Percentiles rank a stretch among this genome's conserved stretches.
phyloP scores from a whole-genome alignment of 2,329 filamentous ascomycete species.

The Gyromitra esculenta region DNA sequence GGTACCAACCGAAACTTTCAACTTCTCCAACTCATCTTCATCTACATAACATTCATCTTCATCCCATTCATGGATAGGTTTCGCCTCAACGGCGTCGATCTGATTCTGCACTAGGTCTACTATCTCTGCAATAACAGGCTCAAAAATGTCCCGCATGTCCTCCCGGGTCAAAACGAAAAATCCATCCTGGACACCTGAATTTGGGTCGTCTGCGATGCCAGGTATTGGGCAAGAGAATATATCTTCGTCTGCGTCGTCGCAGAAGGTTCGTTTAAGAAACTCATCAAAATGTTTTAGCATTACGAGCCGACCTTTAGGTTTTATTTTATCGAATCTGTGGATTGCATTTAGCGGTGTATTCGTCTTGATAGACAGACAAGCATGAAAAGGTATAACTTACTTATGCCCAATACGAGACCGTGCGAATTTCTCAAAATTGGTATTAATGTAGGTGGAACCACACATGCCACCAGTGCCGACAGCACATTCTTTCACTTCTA shows the following conservation, averaged over 20 bases:
- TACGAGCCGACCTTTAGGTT: conserved; percentile 59
- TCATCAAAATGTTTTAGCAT: conserved; percentile 45
- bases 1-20: conserved; percentile 4
- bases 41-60: not conserved
- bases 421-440: conserved; percentile 72
- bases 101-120: conserved; percentile 54
- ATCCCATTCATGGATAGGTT: not conserved
- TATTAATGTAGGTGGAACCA: conserved; percentile 53
- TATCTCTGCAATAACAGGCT: conserved; percentile 54
- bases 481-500: conserved; percentile 43
- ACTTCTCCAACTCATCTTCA: not conserved
- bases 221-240: conserved; percentile 23
- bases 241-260: conserved; percentile 14
- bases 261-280: conserved; percentile 34
- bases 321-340: conserved; percentile 24
- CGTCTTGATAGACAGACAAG: not conserved
- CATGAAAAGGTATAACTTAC: conserved; percentile 6
- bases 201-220: conserved; percentile 11
- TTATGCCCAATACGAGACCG: conserved; percentile 18
- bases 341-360: not conserved
- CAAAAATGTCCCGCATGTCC: conserved; percentile 47
- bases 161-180: conserved; percentile 41
- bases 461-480: conserved; percentile 65
- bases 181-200: conserved; percentile 28
- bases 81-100: conserved; percentile 48